phyloP scores from a whole-genome alignment of 306 rosid genomes.

The Dalbergia cochinchinensis region DNA sequence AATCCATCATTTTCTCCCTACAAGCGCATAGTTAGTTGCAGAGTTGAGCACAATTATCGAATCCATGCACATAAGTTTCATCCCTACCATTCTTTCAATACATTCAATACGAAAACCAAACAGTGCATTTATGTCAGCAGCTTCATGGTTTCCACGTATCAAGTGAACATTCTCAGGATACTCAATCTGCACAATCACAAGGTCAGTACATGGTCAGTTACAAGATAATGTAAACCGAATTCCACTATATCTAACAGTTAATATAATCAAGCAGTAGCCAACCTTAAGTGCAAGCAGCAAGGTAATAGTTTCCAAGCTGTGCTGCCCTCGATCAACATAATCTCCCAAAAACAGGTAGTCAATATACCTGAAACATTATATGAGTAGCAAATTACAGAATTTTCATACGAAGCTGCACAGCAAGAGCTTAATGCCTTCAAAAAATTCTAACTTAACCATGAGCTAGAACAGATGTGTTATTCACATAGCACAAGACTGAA shows the following conservation, averaged over 20 bases:
- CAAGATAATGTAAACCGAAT: constrained; percentile 35
- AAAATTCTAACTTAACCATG: constrained; percentile 37
- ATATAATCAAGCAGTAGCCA: constrained; percentile 46
- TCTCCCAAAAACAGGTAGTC: constrained; percentile 99
- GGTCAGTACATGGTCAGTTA: constrained; percentile 40
- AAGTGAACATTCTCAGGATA: constrained; percentile 96
- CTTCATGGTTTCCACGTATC: constrained; percentile 99
- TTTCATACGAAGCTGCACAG: constrained; percentile 37
- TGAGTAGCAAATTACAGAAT: constrained; percentile 39
- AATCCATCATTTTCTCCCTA: constrained; percentile 99
- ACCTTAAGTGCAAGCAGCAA: constrained; percentile 98
- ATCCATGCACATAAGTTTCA: constrained; percentile 41
- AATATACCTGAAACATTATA: constrained; percentile 76
- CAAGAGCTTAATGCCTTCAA: constrained; percentile 24
- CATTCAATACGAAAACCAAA: constrained; percentile 99
- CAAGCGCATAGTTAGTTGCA: constrained; percentile 50
- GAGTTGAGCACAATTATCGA: constrained; percentile 43
- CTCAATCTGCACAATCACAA: constrained; percentile 81
- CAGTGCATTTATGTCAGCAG: constrained; percentile 98
- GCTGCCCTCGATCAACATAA: constrained; percentile 99
- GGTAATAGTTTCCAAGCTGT: constrained; percentile 98
- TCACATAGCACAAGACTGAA: constrained; percentile 38
- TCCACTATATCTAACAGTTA: constrained; percentile 36
- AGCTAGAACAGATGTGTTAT: constrained; percentile 28
- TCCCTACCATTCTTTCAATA: constrained; percentile 96